These are phyloP conservation scores for Lathyrus sativus DNA, from an alignment of 306 rosid genomes.

Conservation along the genomic window DNA sequence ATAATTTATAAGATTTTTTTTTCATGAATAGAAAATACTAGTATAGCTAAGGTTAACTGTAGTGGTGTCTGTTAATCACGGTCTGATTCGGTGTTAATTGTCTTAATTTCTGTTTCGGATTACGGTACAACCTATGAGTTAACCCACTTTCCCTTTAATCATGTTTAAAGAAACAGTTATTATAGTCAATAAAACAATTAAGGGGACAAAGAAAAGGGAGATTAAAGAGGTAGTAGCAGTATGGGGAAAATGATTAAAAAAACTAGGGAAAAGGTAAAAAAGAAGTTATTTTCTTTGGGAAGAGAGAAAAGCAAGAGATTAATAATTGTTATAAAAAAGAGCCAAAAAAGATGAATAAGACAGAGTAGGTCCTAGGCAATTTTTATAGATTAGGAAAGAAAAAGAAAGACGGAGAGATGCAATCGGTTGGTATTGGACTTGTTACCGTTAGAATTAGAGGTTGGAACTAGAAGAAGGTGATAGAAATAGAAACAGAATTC, in stretches of 20 bases:
- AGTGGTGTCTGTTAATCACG: neutral
- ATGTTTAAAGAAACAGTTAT: neutral
- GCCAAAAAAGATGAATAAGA: slow-evolving; percentile 26
- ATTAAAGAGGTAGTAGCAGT: neutral
- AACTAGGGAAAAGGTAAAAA: neutral
- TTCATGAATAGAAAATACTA: no score
- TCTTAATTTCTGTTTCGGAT: slow-evolving; percentile 2
- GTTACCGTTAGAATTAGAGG: slow-evolving; percentile 41
- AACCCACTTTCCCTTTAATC: slow-evolving; percentile 22
- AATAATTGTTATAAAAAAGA: slow-evolving; percentile 10
- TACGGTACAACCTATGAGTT: slow-evolving; percentile 12
- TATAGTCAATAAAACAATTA: neutral
- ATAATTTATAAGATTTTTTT: no score
- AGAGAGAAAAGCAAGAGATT: slow-evolving; percentile 28
- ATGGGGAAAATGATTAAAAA: slow-evolving; percentile 20
- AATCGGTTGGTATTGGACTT: neutral
- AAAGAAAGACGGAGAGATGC: slow-evolving; percentile 3
- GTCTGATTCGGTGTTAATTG: slow-evolving; percentile 9
- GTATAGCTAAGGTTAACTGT: no score
- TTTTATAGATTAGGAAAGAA: slow-evolving; percentile 11
- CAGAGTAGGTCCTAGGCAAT: slow-evolving; percentile 24
- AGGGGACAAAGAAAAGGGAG: neutral
- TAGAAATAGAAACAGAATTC: neutral
- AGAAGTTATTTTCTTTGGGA: slow-evolving; percentile 30
- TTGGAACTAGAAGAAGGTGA: neutral